phyloP scores from a whole-genome alignment of 352 stramenopile genomes.

The Phytophthora tentaculata region DNA sequence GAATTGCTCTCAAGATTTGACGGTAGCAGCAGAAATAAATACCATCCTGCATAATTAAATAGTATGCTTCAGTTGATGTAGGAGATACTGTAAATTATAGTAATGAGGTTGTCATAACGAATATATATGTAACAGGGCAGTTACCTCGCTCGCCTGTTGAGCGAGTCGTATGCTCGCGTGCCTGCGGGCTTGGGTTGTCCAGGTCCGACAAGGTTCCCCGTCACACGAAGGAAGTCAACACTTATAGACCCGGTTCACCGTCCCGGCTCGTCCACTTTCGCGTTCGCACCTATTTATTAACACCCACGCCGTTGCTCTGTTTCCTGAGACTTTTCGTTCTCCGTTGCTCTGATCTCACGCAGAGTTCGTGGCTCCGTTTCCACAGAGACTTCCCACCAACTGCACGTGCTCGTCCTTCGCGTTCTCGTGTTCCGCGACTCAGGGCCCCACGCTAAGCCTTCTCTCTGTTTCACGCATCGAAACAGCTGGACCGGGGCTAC shows the following conservation, averaged over 20 bases:
- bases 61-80: no score
- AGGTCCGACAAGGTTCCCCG: not conserved
- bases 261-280: not conserved
- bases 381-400: not conserved
- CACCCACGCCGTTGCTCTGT: not conserved
- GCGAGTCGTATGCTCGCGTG: not conserved
- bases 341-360: not conserved
- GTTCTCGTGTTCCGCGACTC: not conserved
- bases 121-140: not conserved
- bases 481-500: not conserved
- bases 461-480: not conserved
- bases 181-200: not conserved
- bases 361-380: not conserved
- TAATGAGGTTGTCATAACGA: no score
- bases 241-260: not conserved
- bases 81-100: no score
- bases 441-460: not conserved
- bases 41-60: no score
- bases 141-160: not conserved
- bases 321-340: not conserved
- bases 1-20: no score
- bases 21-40: no score
- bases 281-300: not conserved
- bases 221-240: not conserved
- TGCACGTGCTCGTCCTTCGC: not conserved